Conservation (phyloP, 2,329 filamentous ascomycete genomes). For the Zasmidium citrigriseum region DNA sequence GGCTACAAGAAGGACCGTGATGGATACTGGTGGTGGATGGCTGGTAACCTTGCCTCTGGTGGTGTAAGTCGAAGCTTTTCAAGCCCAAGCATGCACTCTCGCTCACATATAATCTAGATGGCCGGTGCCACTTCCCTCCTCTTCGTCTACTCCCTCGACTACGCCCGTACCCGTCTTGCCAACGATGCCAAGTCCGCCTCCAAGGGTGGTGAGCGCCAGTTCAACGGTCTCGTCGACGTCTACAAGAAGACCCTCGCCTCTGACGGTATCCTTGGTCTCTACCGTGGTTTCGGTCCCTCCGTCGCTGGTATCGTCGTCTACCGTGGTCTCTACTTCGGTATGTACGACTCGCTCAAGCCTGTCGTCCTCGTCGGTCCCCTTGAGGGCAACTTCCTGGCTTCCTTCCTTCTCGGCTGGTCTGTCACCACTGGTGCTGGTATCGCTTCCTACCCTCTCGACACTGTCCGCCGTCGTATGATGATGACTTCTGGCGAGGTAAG, state of each 20-base stretch:
- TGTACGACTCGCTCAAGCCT: conserved; percentile 99
- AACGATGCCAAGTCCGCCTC: conserved; percentile 99
- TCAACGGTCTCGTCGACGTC: conserved; percentile 99
- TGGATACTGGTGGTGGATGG: conserved; percentile 99
- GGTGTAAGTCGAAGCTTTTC: conserved; percentile 68
- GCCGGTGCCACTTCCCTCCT: conserved; percentile 99
- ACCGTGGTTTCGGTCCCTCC: conserved; percentile 99
- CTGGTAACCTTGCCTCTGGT: conserved; percentile 98
- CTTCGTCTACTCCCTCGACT: conserved; percentile 99
- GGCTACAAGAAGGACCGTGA: conserved; percentile 99
- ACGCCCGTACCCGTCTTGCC: conserved; percentile 99
- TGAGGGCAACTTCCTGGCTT: conserved; percentile 98
- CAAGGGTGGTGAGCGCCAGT: conserved; percentile 96
- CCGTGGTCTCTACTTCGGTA: conserved; percentile 99
- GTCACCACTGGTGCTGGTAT: conserved; percentile 99
- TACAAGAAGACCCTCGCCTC: conserved; percentile 99
- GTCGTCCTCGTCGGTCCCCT: conserved; percentile 89
- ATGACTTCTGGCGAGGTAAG: conserved; percentile 82
- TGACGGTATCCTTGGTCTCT: conserved; percentile 99
- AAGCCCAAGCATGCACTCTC: not conserved
- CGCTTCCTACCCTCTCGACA: conserved; percentile 99
- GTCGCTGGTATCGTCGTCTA: conserved; percentile 99
- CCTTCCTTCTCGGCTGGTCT: conserved; percentile 96
- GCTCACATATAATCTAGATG: conserved; percentile 54
- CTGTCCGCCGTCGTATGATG: conserved; percentile 99